Conservation (phyloP, 2,329 filamentous ascomycete species). For the Aspergillus spinulosporus region DNA sequence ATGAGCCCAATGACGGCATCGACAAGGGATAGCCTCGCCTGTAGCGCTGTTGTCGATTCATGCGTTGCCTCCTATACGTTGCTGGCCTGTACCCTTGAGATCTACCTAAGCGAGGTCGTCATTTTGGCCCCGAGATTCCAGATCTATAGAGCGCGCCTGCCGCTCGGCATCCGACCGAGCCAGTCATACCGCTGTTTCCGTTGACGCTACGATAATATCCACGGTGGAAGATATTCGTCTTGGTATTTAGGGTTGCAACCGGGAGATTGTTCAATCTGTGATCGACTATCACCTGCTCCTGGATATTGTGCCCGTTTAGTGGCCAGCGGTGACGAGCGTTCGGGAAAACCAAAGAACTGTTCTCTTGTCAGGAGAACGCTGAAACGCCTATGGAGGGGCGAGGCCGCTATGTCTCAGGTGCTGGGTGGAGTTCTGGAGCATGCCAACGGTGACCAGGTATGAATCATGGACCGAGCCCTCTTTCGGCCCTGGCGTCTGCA, state of each 20-base stretch:
- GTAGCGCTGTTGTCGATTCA: background rate
- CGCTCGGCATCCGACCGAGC: background rate
- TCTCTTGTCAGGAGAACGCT: background rate
- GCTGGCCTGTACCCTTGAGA: background rate
- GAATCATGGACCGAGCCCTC: background rate
- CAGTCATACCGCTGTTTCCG: no score
- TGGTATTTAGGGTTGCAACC: background rate
- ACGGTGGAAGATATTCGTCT: background rate
- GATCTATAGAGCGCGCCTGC: background rate
- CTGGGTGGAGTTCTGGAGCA: background rate
- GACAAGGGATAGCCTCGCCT: background rate
- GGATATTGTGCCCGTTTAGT: background rate
- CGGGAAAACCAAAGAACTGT: background rate
- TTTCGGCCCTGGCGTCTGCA: background rate
- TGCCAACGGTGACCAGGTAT: background rate
- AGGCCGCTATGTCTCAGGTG: background rate
- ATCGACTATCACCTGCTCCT: background rate
- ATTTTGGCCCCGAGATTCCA: background rate
- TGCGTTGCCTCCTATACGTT: background rate
- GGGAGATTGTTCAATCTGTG: background rate
- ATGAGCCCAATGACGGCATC: background rate
- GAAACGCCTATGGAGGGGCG: background rate
- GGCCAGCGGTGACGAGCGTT: background rate
- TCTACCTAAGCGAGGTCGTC: background rate
- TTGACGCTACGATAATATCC: no score